phyloP scores from a whole-genome alignment of 2,329 filamentous ascomycete genomes.

The Paraphaeosphaeria minitans region DNA sequence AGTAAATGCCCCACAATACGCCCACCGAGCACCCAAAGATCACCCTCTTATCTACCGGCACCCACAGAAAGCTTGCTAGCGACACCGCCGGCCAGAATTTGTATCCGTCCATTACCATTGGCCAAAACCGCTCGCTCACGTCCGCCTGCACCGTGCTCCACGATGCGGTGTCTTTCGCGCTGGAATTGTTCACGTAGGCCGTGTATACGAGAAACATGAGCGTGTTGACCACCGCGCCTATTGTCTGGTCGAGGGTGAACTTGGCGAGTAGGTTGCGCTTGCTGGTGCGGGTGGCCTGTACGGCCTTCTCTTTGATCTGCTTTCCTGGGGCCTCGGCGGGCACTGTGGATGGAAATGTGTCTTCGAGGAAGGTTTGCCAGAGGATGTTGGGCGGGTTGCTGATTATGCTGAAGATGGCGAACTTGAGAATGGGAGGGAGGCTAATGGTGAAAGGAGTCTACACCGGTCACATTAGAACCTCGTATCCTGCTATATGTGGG shows the following conservation, averaged over 20 bases:
- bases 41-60: slow-evolving; percentile 73
- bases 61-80: slow-evolving; percentile 70
- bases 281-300: slow-evolving; percentile 50
- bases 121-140: slow-evolving; percentile 60
- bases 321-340: slow-evolving; percentile 42
- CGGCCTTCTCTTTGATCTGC: slow-evolving; percentile 33
- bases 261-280: slow-evolving; percentile 70
- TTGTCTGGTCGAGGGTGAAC: slow-evolving; percentile 70
- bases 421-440: slow-evolving; percentile 73
- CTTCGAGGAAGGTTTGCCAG: slow-evolving; percentile 83
- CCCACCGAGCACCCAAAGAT: slow-evolving; percentile 74
- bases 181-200: slow-evolving; percentile 51
- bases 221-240: slow-evolving; percentile 70
- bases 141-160: slow-evolving; percentile 32
- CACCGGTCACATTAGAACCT: slow-evolving; percentile 14
- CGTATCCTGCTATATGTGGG: neutral
- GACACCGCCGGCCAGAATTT: slow-evolving; percentile 75
- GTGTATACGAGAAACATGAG: slow-evolving; percentile 66
- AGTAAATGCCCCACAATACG: slow-evolving; percentile 74
- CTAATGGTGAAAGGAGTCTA: slow-evolving; percentile 68
- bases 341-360: slow-evolving; percentile 67
- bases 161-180: slow-evolving; percentile 42
- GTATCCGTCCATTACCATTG: slow-evolving; percentile 64
- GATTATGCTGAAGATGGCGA: slow-evolving; percentile 73
- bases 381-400: slow-evolving; percentile 82